Evolutionary conservation across 805 yeast species (phyloP).

Genomic region (Candida nanaspora): DNA sequence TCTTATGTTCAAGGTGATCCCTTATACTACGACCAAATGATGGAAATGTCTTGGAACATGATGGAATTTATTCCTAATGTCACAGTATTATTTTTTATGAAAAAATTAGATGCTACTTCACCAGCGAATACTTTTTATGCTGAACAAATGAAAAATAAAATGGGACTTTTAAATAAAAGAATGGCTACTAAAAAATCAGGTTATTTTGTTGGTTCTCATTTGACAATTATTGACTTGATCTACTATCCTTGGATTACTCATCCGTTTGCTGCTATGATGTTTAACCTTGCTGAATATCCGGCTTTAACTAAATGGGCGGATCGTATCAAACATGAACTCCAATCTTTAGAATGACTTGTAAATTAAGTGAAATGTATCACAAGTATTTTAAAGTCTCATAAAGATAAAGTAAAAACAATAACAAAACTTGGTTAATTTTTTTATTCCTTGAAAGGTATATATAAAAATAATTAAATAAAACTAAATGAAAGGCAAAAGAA

Average conservation of each 20-base stretch:
- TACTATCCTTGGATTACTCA: neutral
- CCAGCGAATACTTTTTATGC: slow-evolving; percentile 27
- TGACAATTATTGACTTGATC: neutral
- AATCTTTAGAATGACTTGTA: no score
- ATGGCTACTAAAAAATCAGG: neutral
- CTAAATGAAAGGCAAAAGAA: no score
- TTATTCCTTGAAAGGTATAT: no score
- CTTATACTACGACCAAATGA: slow-evolving; percentile 44
- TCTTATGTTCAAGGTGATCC: slow-evolving; percentile 31
- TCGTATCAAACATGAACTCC: neutral
- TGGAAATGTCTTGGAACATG: slow-evolving; percentile 40
- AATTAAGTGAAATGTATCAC: no score
- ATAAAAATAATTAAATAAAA: no score
- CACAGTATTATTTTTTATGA: slow-evolving; percentile 46
- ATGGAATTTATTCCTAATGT: slow-evolving; percentile 62
- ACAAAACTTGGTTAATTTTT: no score
- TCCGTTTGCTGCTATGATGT: neutral
- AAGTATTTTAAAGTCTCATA: no score
- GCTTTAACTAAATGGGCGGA: neutral
- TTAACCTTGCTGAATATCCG: neutral
- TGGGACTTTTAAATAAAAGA: neutral
- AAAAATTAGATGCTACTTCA: slow-evolving; percentile 19
- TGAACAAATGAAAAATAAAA: neutral
- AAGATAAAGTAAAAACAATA: no score
- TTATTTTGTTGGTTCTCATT: neutral